Base-by-base conservation (phyloP, 2,329 filamentous ascomycete species). In the Aspergillus sp. region DNA sequence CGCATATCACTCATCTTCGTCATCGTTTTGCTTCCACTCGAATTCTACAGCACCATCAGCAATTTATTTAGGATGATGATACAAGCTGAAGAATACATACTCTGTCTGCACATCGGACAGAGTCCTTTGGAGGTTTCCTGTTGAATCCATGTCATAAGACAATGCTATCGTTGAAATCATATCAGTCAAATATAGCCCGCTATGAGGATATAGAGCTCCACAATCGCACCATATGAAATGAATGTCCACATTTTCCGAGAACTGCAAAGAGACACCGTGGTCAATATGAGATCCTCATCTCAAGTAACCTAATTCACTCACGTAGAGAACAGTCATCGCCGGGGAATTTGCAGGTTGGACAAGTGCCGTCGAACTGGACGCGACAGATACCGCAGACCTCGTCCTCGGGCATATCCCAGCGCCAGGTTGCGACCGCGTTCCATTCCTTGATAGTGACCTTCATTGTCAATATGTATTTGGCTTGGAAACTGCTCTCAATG, bases 351-450 rank as follows among this genome's bases (percentile, higher is more conserved):
- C 93, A 98, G 43, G 90, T 94, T 37, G 93, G 90, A 73, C 93
- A 98, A 27, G 93, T 97, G 47, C 90, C 91, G 66, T 98, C 93
- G 64, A 97, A 98, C 60, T 95, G 88, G 50, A 95, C 90, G 64
- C 95, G 91, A 70, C 93, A 98, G 71, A 98, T 98, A 58, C 93
- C 93, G 59, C 93, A 98, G 50, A 97, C 90, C 65, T 98, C 91
- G 71, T 96, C 91, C 59, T 95, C 90, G 26, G 91, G 90, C 60
- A 97, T 88, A 65, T 97, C 88, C 93, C 93, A 98, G 52, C 88
- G 84, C 93, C 93, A 98, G 43, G 90, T 91, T 12, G 93, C 93
- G 50, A 98, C 89, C 4, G 90, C 87, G 60, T 93, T 86, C 89
- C 91, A 97, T 64, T 88, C 81, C 60, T 85, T 88, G 70, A 97